Base-by-base conservation (phyloP, 208 protist genomes). In the Acanthamoeba lenticulata region DNA sequence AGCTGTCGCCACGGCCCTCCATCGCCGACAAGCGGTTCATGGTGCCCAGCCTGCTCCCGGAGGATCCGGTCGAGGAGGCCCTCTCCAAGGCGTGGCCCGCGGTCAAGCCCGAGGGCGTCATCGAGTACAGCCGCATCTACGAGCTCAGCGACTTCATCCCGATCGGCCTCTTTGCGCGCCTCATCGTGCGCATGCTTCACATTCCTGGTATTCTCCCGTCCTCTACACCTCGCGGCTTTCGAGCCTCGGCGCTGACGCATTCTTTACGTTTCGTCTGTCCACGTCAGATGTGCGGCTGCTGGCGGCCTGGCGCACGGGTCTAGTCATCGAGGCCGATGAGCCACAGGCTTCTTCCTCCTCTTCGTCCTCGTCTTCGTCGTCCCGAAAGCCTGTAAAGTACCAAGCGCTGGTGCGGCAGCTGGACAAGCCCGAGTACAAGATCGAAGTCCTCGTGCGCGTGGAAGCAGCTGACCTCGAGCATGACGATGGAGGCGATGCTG, bases 361-460 rank as follows among this genome's bases (percentile, higher is more conserved):
- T 9, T 19, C 4, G 21, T 45, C 36, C 7, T 69, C 60, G 38
- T 9, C 19, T 42, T 29, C 15, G 17, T 69, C 67, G 2, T 19
- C 4, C 44, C 34, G 17, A 11, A 79, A 79, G 38, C 67, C 36
- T 19, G 24, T 13, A 15, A 79, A n/a, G 34, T 79, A 79, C 67
- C 67, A 45, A 7, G 67, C 67, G 67, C 36, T 79, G 21, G 67
- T 79, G 36, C 67, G 67, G 21, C 67, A 79, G 67, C 36, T 79
- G 67, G 67, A 79, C 67, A 79, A 79, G 67, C 67, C 67, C 67
- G 67, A 79, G 67, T 79, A 79, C 67, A 79, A 79, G 38, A 79
- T 79, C 32, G 67, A 79, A 15, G 67, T 79, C 11, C 67, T 79
- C 38, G 67, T 79, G 67, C 67, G 67, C 1, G 38, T 44, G 36